Evolutionary conservation across 2,329 filamentous ascomycete genomes (phyloP).

Genomic region (Aspergillus texensis): DNA sequence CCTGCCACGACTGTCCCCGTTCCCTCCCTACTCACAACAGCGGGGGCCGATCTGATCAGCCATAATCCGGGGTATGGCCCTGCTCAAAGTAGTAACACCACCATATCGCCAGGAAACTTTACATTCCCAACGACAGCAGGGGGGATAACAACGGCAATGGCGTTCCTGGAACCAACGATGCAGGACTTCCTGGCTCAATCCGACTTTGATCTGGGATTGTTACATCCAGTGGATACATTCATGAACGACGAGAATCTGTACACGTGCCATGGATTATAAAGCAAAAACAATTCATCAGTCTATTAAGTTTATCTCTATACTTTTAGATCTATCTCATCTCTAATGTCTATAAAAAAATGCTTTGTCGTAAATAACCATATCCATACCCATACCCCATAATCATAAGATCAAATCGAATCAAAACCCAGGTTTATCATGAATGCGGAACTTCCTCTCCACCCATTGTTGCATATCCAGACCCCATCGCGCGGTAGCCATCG

Average conservation of each 20-base stretch:
- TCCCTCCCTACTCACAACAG: background rate
- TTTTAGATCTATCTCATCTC: background rate
- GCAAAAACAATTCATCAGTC: background rate
- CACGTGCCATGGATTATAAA: slow-evolving; percentile 30
- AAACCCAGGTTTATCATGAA: slow-evolving; percentile 19
- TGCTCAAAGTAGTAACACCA: background rate
- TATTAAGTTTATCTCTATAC: slow-evolving; percentile 1
- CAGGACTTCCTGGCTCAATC: slow-evolving; percentile 43
- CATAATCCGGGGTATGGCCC: background rate
- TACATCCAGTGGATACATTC: slow-evolving; percentile 40
- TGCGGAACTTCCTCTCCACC: slow-evolving; percentile 29
- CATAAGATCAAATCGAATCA: slow-evolving; percentile 9
- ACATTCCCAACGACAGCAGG: slow-evolving; percentile 16
- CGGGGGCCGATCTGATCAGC: background rate
- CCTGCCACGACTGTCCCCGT: background rate
- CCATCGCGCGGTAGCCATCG: slow-evolving; percentile 33
- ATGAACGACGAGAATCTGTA: slow-evolving; percentile 38
- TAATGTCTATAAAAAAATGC: background rate
- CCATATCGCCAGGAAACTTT: background rate
- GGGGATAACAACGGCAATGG: slow-evolving; percentile 42
- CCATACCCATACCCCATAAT: background rate
- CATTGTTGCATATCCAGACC: slow-evolving; percentile 39
- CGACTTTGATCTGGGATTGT: slow-evolving; percentile 38
- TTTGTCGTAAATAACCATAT: slow-evolving; percentile 10
- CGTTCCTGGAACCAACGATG: slow-evolving; percentile 43